These are phyloP conservation scores for Astrocystis sublimbata DNA, from an alignment of 495 filamentous ascomycete genomes.

Conservation along the genomic window DNA sequence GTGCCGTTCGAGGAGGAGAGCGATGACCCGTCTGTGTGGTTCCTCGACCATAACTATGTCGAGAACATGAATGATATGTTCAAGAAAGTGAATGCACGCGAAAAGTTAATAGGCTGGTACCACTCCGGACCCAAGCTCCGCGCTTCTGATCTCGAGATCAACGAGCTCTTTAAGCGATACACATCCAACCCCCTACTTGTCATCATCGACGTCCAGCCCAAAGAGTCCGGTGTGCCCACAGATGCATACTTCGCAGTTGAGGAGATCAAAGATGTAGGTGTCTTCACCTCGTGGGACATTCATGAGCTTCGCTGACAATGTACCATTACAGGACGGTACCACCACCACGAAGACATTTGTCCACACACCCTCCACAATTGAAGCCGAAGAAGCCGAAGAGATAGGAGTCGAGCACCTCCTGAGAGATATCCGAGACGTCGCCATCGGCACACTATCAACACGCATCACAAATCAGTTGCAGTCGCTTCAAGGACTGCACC, in stretches of 20 bases:
- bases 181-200: conserved; percentile 93
- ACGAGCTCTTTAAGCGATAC: conserved; percentile 99
- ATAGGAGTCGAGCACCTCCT: conserved; percentile 98
- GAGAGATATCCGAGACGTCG: conserved; percentile 96
- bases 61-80: conserved; percentile 99
- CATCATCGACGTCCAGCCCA: conserved; percentile 98
- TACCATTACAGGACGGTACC: conserved; percentile 78
- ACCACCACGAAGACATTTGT: conserved; percentile 97
- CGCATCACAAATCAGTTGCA: conserved; percentile 97
- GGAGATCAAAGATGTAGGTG: conserved; percentile 97
- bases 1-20: conserved; percentile 99
- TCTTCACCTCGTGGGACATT: neutral
- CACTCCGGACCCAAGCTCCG: conserved; percentile 97
- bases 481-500: conserved; percentile 93
- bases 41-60: conserved; percentile 98
- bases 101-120: conserved; percentile 99
- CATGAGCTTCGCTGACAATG: conserved; percentile 23
- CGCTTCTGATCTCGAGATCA: conserved; percentile 97
- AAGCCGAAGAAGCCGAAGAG: conserved; percentile 98
- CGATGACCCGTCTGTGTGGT: conserved; percentile 98
- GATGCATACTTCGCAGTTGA: conserved; percentile 99
- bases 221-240: conserved; percentile 95
- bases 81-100: conserved; percentile 98
- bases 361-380: conserved; percentile 98
- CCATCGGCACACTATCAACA: conserved; percentile 96